phyloP scores from a whole-genome alignment of 148 eudicot genomes.

The Polygonum aviculare region DNA sequence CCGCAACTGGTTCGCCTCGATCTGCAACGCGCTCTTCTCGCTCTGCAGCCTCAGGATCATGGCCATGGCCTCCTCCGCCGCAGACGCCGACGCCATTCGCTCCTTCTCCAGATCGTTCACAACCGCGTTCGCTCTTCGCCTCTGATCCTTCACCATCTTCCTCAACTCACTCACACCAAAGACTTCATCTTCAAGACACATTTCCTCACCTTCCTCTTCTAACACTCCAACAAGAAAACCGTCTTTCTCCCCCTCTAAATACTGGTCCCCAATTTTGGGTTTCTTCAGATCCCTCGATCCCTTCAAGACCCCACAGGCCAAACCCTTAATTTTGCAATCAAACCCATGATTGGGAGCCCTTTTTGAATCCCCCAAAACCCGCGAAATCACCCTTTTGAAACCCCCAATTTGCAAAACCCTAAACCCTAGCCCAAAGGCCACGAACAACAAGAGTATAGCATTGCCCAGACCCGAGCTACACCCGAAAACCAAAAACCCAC shows the following conservation, averaged over 20 bases:
- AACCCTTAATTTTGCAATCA: conserved; percentile 7
- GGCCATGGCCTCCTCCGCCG: conserved; percentile 84
- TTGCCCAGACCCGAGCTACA: conserved; percentile 29
- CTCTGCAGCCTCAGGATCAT: conserved; percentile 77
- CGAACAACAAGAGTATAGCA: conserved; percentile 21
- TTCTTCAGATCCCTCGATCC: conserved; percentile 12
- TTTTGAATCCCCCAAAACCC: conserved; percentile 20
- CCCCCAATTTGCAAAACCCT: conserved; percentile 31
- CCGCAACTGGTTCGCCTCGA: conserved; percentile 47
- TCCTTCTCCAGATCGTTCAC: conserved; percentile 63
- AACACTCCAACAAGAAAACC: conserved; percentile 19
- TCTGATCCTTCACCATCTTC: conserved; percentile 52
- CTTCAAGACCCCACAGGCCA: not conserved
- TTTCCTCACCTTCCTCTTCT: conserved; percentile 8
- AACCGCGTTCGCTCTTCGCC: conserved; percentile 32
- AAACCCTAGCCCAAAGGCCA: conserved; percentile 35
- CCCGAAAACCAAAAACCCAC: conserved; percentile 42
- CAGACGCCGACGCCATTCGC: conserved; percentile 56
- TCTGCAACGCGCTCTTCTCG: conserved; percentile 56
- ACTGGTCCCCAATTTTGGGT: conserved; percentile 21
- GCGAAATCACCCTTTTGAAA: conserved; percentile 15
- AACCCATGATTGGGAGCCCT: conserved; percentile 13
- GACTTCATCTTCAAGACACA: conserved; percentile 36
- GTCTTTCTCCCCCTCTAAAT: conserved; percentile 17
- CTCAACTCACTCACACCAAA: conserved; percentile 42